Evolutionary conservation across 768 basidiomycete species (phyloP).

Genomic region (Lyophyllum atratum): DNA sequence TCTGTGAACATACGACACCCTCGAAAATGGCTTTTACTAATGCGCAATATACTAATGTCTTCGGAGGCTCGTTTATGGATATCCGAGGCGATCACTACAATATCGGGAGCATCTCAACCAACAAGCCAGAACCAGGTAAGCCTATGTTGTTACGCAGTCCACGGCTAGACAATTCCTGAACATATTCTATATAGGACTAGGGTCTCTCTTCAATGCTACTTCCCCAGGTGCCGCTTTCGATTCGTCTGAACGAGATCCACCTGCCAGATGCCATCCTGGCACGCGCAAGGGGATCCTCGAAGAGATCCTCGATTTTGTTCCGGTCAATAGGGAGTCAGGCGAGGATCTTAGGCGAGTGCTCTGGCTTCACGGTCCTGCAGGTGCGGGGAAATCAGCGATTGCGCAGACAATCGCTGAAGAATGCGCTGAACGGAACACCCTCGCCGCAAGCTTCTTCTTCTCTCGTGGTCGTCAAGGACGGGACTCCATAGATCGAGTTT

Average conservation of each 20-base stretch:
- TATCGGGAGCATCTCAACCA: neutral
- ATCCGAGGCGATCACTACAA: neutral
- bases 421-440: neutral
- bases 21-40: too few relatives aligned
- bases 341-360: neutral
- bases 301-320: neutral
- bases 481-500: neutral
- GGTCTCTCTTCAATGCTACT: neutral
- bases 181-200: too few relatives aligned
- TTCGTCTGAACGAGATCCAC: neutral
- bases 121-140: too few relatives aligned
- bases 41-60: too few relatives aligned
- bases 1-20: too few relatives aligned
- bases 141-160: too few relatives aligned
- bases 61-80: neutral
- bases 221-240: neutral
- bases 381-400: constrained; percentile 12
- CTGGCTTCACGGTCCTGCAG: constrained; percentile 11
- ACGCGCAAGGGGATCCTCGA: constrained; percentile 2
- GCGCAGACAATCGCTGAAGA: neutral
- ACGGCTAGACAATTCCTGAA: too few relatives aligned
- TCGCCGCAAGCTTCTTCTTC: constrained; percentile 9
- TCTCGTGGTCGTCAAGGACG: neutral
- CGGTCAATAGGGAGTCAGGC: neutral
- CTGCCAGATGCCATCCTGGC: neutral